Base-by-base conservation (phyloP, 352 stramenopile genomes). In the Pythium scleroteichum region DNA sequence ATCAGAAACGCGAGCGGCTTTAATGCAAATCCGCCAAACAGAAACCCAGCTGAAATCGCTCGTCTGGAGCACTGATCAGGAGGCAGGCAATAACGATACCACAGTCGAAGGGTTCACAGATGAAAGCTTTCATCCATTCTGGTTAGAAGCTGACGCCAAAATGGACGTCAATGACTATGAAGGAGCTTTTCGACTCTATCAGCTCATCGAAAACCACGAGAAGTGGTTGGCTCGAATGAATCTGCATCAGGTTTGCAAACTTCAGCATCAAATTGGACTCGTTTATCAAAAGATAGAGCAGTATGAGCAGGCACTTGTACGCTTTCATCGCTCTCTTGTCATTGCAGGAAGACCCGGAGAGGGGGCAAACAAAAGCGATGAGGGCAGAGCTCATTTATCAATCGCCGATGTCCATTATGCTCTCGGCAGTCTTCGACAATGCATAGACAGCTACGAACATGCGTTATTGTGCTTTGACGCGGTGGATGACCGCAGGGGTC, bases 131-230 rank as follows among this genome's bases (percentile, higher is more conserved):
- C 73, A 70, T n/a, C 42, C 66, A 0, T 71, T 75, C 48, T 46
- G 87, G 44, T 33, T 88, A 6, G 73, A 94, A 69, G 82, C 75
- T 0, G 77, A 89, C 22, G 60, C 79, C 14, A 85, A 79, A 40
- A 77, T 88, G 72, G 67, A 81, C 48, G 38, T 91, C 26, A 61
- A 72, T 40, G 72, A 90, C 12, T 83, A 73, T 19, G 66, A 73
- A 16, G 69, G 66, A 40, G 82, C 80, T 8, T 54, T 72, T 9
- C 58, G 29, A 0, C 60, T 85, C 13, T 91, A 85, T 58, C 60
- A 79, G 1, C 20, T 69, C 45, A 73, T 85, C 0, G 46, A 76
- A 23, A 68, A 29, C 39, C 77, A 87, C 16, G n/a, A 67, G 2
- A 49, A 44, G 2, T 88, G 79, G 71, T 57, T 70, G 10, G 56